Base-by-base conservation (phyloP, 2,329 filamentous ascomycete species). In the Fusarium pininemorale region DNA sequence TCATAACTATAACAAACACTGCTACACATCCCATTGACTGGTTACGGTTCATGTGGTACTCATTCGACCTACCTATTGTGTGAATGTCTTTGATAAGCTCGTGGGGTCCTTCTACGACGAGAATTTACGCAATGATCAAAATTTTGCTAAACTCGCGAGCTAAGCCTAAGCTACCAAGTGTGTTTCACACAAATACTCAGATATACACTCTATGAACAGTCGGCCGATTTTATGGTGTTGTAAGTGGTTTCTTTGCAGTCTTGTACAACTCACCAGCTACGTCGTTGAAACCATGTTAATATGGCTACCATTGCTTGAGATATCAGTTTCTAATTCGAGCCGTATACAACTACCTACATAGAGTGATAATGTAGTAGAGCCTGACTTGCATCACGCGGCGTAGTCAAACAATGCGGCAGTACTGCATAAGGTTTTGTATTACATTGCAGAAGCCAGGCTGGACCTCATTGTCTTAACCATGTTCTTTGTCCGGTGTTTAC, bases 311-410 rank as follows among this genome's bases (percentile, higher is more conserved):
- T 38, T 38, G 30, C 30, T 50, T 30, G 20, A 26, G n/a, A 32
- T 30, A 39, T 39, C 26, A 39, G 26, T 38, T 51, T 26, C 4
- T 14, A 9, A 16, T 37, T 32, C 20, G 22, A 28, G 20, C 20
- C 37, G 13, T 18, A 14, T 59, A 16, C n/a, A 30, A 9, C 24
- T 39, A 50, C 18, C 24, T 39, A 50, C 18, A 24, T 24, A 14
- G 22, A 53, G 85, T 1, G 90, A 90, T 4, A 92, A 79, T 5
- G 88, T 86, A 1, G 89, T 90, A 75, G 92, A 87, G 12, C 90
- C 90, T 1, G 89, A 83, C 58, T 92, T 88, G 86, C 89, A 91
- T 82, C 92, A 93, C 65, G 92, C 83, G 1, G 88, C 89, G 5
- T 90, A 90, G 11, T 87, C 90, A 39, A 89, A 68, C 64, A 91